Evolutionary conservation across 768 basidiomycete genomes (phyloP).

Genomic region (Pholiota microspora): DNA sequence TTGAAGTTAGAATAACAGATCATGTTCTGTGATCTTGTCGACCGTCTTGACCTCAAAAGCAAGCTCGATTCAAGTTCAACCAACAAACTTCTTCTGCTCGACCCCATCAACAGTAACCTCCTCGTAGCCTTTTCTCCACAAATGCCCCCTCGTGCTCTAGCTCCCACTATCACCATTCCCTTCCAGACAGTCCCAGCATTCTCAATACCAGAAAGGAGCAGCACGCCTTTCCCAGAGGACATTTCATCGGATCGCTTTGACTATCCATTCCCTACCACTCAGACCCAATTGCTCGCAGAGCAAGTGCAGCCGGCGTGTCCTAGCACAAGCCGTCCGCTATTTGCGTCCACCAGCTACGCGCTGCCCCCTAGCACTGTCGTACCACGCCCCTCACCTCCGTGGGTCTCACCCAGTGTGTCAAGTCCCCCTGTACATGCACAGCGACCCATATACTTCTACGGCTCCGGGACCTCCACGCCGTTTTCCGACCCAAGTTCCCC

Average conservation of each 20-base stretch:
- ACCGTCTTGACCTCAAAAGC: no score
- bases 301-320: background rate
- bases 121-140: no score
- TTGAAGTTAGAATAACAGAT: no score
- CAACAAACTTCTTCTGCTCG: no score
- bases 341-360: background rate
- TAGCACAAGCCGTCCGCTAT: background rate
- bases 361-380: background rate
- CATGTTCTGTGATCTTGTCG: no score
- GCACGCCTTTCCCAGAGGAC: background rate
- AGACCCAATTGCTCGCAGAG: background rate
- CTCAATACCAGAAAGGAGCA: background rate
- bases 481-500: background rate
- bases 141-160: background rate
- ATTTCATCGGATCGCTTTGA: background rate
- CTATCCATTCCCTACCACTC: background rate
- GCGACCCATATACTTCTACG: background rate
- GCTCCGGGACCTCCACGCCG: background rate
- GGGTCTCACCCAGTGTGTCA: background rate
- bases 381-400: background rate
- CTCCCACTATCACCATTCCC: background rate
- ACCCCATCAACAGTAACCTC: no score
- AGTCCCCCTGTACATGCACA: background rate
- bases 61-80: no score
- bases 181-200: background rate